Base-by-base conservation (phyloP, 1,139 yeast genomes). In the Yamadazyma triangularis region DNA sequence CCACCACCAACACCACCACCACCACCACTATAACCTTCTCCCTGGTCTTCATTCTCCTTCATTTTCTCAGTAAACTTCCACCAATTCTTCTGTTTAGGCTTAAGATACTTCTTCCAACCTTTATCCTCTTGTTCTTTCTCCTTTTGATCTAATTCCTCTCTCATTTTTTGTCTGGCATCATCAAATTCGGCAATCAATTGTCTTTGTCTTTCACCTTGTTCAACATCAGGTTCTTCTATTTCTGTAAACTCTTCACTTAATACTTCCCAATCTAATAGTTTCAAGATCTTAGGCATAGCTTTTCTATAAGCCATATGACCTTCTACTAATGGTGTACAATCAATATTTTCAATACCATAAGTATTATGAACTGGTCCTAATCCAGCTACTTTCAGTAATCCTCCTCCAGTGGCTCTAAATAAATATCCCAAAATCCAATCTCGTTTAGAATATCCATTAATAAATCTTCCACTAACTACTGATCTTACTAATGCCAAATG, bases 281-380 rank as follows among this genome's bases (percentile, higher is more conserved):
- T 72, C 42, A 93, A 56, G 30, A 93, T 68, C 44, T 75, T 77
- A 1, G 98, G 98, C 70, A 93, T 87, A 9, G 88, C 89, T 41
- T 82, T 83, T 64, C 98, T 83, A 57, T 93, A 93, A 4, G 86
- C 85, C 96, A 93, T 87, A 59, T 93, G 99, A 1, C 98, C 98
- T 38, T 84, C 91, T 2, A 91, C 95, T 30, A 72, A 50, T 12
- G 81, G 88, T 0, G 97, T 86, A 44, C 93, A 84, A 52, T 93
- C 95, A 38, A 83, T 70, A 52, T 89, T 91, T 41, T 88, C 95
- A 25, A 89, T 66, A 0, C 82, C 84, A 16, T 73, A 68, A 12
- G 77, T 58, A 29, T 63, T 69, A 27, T 76, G 79, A 24, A 89
- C 72, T 1, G 91, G 81, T 0, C 95, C 79, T 25, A 93, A 66